A percentile compares a stretch with the other conserved stretches of the same genome.
phyloP scores from a whole-genome alignment of 495 filamentous ascomycete genomes.

The Alectoria sarmentosa region DNA sequence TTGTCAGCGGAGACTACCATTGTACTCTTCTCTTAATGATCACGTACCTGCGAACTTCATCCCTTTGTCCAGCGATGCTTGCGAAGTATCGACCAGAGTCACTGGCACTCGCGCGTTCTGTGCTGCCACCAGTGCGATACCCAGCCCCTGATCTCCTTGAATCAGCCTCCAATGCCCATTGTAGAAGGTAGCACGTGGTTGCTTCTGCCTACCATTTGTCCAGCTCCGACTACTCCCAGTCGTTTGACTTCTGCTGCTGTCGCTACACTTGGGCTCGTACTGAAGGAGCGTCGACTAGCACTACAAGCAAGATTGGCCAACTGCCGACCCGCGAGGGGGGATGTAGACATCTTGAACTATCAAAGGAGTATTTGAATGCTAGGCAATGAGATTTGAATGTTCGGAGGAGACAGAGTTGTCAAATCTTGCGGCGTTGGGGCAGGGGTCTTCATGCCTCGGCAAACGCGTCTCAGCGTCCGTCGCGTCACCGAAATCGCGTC shows the following conservation, averaged over 20 bases:
- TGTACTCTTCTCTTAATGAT: neutral
- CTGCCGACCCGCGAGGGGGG: conserved; percentile 12
- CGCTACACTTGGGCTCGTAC: conserved; percentile 35
- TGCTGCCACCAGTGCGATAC: conserved; percentile 92
- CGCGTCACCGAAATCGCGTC: conserved; percentile 7
- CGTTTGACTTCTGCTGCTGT: conserved; percentile 72
- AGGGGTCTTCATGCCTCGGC: conserved; percentile 14
- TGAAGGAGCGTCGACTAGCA: conserved; percentile 34
- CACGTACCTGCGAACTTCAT: conserved; percentile 74
- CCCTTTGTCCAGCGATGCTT: conserved; percentile 85
- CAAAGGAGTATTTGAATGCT: neutral
- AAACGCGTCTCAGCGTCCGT: conserved; percentile 16
- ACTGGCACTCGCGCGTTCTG: conserved; percentile 79
- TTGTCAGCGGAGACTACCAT: conserved; percentile 8
- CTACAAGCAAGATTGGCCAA: conserved; percentile 11
- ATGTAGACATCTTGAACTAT: conserved; percentile 13
- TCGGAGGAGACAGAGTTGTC: too few species aligned
- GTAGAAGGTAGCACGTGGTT: conserved; percentile 18
- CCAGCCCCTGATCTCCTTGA: conserved; percentile 61
- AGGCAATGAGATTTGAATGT: neutral
- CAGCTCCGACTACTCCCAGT: conserved; percentile 88
- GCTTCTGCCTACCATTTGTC: conserved; percentile 74
- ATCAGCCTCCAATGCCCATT: conserved; percentile 8
- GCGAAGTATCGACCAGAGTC: conserved; percentile 75
- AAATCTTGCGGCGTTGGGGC: neutral